phyloP scores from a whole-genome alignment of 2,329 filamentous ascomycete genomes.

The Stenocarpella maydis region DNA sequence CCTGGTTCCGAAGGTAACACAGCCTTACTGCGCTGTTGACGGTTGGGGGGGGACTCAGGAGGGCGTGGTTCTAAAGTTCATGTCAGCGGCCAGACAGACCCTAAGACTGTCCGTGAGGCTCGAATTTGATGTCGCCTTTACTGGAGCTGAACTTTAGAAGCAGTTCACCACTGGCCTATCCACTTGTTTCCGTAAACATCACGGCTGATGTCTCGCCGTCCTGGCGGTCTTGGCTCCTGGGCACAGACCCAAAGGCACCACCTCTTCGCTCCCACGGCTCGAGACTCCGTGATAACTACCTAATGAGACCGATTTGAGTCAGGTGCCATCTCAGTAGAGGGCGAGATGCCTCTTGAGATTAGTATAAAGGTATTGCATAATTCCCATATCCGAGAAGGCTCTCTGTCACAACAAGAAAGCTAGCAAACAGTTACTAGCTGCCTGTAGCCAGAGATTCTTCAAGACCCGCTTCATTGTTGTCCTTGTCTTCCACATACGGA shows the following conservation, averaged over 20 bases:
- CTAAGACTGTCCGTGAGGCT: background rate
- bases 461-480: background rate
- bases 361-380: background rate
- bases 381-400: background rate
- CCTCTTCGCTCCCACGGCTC: background rate
- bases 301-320: background rate
- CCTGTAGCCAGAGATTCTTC: background rate
- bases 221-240: constrained; percentile 20
- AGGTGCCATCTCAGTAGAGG: background rate
- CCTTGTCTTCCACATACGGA: background rate
- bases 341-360: background rate
- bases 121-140: accelerated
- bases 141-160: no score
- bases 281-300: background rate
- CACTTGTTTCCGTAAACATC: background rate
- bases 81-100: accelerated
- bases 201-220: constrained; percentile 4
- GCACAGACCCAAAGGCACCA: background rate
- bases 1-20: background rate
- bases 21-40: accelerated
- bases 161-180: no score
- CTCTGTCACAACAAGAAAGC: background rate
- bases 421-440: background rate
- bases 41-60: no score
- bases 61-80: no score